Percentiles rank a stretch among this genome's conserved stretches.
Evolutionary conservation across 2,329 filamentous ascomycete genomes (phyloP).

Genomic region (Phialophora expanda): DNA sequence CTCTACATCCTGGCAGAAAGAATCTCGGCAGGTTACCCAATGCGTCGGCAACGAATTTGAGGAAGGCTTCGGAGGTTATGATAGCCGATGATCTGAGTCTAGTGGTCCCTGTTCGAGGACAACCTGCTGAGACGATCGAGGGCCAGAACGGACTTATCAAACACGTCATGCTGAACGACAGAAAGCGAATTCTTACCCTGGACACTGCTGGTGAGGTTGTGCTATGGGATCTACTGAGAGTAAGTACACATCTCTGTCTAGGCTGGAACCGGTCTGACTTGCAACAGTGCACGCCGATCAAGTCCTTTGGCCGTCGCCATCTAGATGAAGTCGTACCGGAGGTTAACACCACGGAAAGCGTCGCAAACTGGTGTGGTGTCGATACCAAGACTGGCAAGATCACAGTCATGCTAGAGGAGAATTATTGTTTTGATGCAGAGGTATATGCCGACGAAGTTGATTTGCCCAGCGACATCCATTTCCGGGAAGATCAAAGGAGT

Average conservation of each 20-base stretch:
- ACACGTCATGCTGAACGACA: constrained; percentile 87
- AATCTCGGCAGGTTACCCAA: constrained; percentile 58
- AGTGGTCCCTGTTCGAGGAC: constrained; percentile 68
- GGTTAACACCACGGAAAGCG: constrained; percentile 84
- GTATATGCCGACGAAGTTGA: constrained; percentile 92
- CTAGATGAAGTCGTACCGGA: constrained; percentile 88
- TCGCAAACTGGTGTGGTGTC: constrained; percentile 95
- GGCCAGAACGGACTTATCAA: constrained; percentile 96
- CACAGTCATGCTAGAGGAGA: constrained; percentile 88
- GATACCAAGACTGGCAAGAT: constrained; percentile 91
- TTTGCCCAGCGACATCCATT: constrained; percentile 74
- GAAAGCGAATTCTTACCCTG: constrained; percentile 83
- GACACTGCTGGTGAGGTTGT: constrained; percentile 95
- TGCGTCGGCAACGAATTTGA: constrained; percentile 48
- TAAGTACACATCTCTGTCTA: constrained; percentile 49
- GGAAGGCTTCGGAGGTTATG: constrained; percentile 64
- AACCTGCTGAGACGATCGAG: constrained; percentile 83
- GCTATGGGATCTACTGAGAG: constrained; percentile 90
- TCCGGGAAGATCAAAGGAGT: constrained; percentile 93
- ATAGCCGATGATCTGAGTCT: constrained; percentile 54
- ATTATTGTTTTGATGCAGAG: constrained; percentile 96
- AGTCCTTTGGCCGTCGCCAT: constrained; percentile 92
- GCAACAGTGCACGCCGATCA: constrained; percentile 76
- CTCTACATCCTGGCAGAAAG: constrained; percentile 69
- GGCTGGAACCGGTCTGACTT: constrained; percentile 7